These are phyloP conservation scores for Gnomoniopsis sp. DNA, from an alignment of 2,329 filamentous ascomycete species.

Conservation along the genomic window DNA sequence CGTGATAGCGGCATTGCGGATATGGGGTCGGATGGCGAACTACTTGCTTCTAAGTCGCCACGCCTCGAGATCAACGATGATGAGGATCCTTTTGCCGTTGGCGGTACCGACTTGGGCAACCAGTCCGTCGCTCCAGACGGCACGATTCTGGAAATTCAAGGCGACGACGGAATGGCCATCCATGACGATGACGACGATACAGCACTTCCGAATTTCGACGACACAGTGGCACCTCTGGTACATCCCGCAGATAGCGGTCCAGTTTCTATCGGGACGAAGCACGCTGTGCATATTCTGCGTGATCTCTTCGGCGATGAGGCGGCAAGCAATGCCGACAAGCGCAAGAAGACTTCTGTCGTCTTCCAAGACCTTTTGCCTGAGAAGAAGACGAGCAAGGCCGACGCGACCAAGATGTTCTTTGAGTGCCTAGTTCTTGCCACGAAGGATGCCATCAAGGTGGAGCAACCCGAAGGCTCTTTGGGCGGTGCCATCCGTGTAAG, in stretches of 20 bases:
- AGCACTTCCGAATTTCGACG: slow-evolving; percentile 66
- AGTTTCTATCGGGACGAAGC: slow-evolving; percentile 87
- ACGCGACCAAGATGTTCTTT: slow-evolving; percentile 99
- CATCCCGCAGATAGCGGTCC: slow-evolving; percentile 82
- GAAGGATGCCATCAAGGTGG: slow-evolving; percentile 96
- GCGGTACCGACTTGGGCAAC: slow-evolving; percentile 50
- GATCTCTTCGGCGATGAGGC: slow-evolving; percentile 78
- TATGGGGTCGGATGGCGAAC: slow-evolving; percentile 62
- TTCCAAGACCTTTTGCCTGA: slow-evolving; percentile 93
- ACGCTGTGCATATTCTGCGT: slow-evolving; percentile 90
- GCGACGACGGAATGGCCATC: slow-evolving; percentile 45
- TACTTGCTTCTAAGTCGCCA: slow-evolving; percentile 63
- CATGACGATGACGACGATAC: slow-evolving; percentile 46
- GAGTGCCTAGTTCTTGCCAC: slow-evolving; percentile 93
- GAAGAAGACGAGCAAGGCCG: slow-evolving; percentile 72
- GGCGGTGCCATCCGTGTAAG: slow-evolving; percentile 79
- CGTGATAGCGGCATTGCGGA: slow-evolving; percentile 84
- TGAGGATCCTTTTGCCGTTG: slow-evolving; percentile 49
- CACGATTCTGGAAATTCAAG: slow-evolving; percentile 63
- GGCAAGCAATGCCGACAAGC: slow-evolving; percentile 65
- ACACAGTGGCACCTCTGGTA: slow-evolving; percentile 70
- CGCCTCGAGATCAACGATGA: slow-evolving; percentile 67
- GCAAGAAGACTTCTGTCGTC: slow-evolving; percentile 72
- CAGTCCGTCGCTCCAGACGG: slow-evolving; percentile 55
- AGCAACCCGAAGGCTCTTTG: slow-evolving; percentile 70